Conservation (phyloP, 2,329 filamentous ascomycete species). For the Aspergillus pseudoglaucus region DNA sequence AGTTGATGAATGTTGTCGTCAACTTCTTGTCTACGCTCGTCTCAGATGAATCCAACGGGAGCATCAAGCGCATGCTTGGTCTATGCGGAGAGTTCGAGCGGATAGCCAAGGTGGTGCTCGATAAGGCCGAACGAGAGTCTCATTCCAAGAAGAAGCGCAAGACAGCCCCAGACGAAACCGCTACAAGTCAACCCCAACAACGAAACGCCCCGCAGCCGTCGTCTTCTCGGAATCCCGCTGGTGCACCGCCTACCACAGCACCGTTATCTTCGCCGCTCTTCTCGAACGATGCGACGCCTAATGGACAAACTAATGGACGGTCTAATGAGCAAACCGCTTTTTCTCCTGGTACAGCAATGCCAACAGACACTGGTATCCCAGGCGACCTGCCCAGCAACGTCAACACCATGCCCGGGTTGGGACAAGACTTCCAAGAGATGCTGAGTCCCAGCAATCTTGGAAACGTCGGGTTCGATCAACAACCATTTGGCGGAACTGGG, state of each 20-base stretch:
- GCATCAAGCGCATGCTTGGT: slow-evolving; percentile 86
- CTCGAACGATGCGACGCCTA: slow-evolving; percentile 13
- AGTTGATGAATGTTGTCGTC: slow-evolving; percentile 87
- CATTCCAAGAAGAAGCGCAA: slow-evolving; percentile 79
- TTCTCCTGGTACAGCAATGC: slow-evolving; percentile 16
- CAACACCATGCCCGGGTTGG: slow-evolving; percentile 22
- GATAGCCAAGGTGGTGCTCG: slow-evolving; percentile 83
- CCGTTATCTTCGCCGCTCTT: slow-evolving; percentile 23
- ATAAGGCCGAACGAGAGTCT: slow-evolving; percentile 82
- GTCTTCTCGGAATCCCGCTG: slow-evolving; percentile 21
- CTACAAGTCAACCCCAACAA: slow-evolving; percentile 7
- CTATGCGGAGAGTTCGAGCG: slow-evolving; percentile 96
- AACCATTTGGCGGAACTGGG: slow-evolving; percentile 22
- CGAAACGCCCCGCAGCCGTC: slow-evolving; percentile 10
- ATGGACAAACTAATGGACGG: background rate
- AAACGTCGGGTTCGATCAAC: slow-evolving; percentile 27
- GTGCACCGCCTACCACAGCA: slow-evolving; percentile 11
- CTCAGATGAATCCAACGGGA: slow-evolving; percentile 82
- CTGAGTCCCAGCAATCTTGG: slow-evolving; percentile 30
- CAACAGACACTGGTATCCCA: slow-evolving; percentile 16
- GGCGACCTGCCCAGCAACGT: slow-evolving; percentile 20
- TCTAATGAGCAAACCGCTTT: slow-evolving; percentile 17
- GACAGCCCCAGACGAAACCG: slow-evolving; percentile 50
- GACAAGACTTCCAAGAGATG: slow-evolving; percentile 33
- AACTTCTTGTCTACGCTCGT: slow-evolving; percentile 84